Base-by-base conservation (phyloP, 345 rosid genomes). In the Linum usitatissimum region DNA sequence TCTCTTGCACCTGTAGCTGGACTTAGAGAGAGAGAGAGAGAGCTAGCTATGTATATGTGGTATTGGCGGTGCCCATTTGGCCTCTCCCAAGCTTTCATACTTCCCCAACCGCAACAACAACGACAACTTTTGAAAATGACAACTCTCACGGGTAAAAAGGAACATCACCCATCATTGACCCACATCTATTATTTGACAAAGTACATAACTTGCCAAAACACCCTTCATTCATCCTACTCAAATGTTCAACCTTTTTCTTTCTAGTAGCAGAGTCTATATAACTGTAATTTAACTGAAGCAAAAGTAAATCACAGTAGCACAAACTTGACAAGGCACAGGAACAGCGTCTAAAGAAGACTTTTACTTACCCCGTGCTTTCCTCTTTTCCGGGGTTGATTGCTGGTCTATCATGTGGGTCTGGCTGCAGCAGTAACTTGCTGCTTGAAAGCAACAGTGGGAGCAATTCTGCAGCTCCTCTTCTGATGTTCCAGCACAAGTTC, bases 391-490 rank as follows among this genome's bases (percentile, higher is more conserved):
- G 64, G 66, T 65, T 66, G 73, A 70, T 68, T 72, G 18, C 68
- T 9, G 55, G 60, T 60, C 55, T 70, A 14, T 66, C 62, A 6
- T 40, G 42, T 0, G 8, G 59, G 55, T 68, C 72, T 83, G 78
- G 60, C 63, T 67, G 54, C 79, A 42, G 51, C 76, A 51, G 77
- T 72, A 38, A 86, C 28, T 23, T 23, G 81, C 77, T 89, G 94
- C 80, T 92, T 92, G 84, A 92, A 85, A 30, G 90, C 98, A 56
- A 92, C 97, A 70, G 98, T 92, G 77, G 98, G 98, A 73, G 96
- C 91, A 10, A 92, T 89, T 69, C 98, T 76, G 73, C 83, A 75
- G 70, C 87, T 87, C 81, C 98, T 83, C 84, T 86, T 85, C 81
- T 84, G 88, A 78, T 92, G 97, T 72, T 92, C 98, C 28, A 81